These are phyloP conservation scores for Trebouxia sp. DNA, from an alignment of 139 green algal genomes.

Conservation along the genomic window DNA sequence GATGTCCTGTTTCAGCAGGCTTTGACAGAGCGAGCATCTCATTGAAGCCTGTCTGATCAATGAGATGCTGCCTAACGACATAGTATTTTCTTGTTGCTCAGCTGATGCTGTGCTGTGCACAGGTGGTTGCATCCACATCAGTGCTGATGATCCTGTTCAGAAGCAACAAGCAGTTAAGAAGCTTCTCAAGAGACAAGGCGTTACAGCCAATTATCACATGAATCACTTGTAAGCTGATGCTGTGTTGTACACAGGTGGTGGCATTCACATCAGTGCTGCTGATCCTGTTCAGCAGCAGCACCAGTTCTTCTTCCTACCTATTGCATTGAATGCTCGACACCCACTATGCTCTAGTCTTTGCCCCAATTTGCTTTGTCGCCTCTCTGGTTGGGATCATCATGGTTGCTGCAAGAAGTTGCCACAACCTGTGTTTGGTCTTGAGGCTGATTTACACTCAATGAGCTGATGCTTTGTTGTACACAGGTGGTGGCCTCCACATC, in stretches of 20 bases:
- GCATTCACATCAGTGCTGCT: background rate
- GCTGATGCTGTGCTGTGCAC: background rate
- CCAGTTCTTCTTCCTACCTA: slow-evolving; percentile 8
- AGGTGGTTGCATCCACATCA: background rate
- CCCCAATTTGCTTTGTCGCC: slow-evolving; percentile 29
- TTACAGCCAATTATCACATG: background rate
- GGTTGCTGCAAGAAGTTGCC: too few relatives aligned
- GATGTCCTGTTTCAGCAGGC: too few relatives aligned
- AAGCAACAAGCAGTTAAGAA: background rate
- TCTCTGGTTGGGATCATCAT: slow-evolving; percentile 36
- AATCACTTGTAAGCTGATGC: background rate
- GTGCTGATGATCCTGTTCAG: background rate
- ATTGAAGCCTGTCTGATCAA: too few relatives aligned
- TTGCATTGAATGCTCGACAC: slow-evolving; percentile 34
- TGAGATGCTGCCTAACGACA: too few relatives aligned
- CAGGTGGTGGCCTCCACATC: slow-evolving; percentile 40
- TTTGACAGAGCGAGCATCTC: too few relatives aligned
- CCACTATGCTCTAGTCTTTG: slow-evolving; percentile 35
- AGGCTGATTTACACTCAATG: too few relatives aligned
- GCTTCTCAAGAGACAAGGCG: background rate
- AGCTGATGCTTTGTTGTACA: background rate
- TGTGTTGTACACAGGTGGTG: background rate
- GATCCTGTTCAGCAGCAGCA: background rate
- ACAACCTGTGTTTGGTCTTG: too few relatives aligned
- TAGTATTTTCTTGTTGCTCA: too few relatives aligned